These are phyloP conservation scores for Aspergillus sojae DNA, from an alignment of 2,329 filamentous ascomycete genomes.

Conservation along the genomic window DNA sequence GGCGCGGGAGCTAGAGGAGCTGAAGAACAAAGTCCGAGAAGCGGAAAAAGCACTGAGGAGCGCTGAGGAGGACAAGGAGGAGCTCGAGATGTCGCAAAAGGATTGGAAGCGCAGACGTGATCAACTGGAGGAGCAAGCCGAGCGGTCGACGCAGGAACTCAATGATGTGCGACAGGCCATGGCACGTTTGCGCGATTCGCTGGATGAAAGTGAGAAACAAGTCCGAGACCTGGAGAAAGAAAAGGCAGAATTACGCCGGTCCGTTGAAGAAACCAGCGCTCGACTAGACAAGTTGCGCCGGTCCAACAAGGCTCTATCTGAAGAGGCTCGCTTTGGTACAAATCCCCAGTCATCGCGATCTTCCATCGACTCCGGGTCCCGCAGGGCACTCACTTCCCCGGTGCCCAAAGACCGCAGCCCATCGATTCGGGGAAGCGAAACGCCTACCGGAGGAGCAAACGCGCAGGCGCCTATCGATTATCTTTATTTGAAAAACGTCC, in stretches of 20 bases:
- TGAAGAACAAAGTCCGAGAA: slow-evolving; percentile 77
- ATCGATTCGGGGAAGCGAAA: slow-evolving; percentile 39
- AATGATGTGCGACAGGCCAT: slow-evolving; percentile 76
- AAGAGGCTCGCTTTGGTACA: slow-evolving; percentile 58
- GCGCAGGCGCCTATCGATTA: slow-evolving; percentile 53
- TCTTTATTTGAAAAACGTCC: slow-evolving; percentile 67
- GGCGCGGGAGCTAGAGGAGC: slow-evolving; percentile 82
- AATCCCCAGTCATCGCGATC: slow-evolving; percentile 56
- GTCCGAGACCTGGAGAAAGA: slow-evolving; percentile 82
- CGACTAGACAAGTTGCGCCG: slow-evolving; percentile 80
- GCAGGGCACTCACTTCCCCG: slow-evolving; percentile 52
- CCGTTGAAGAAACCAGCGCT: slow-evolving; percentile 75
- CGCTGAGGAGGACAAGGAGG: slow-evolving; percentile 74
- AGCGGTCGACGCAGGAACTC: slow-evolving; percentile 71
- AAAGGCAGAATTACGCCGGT: slow-evolving; percentile 70
- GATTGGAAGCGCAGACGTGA: slow-evolving; percentile 74
- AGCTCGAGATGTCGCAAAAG: slow-evolving; percentile 71
- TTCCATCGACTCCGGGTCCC: slow-evolving; percentile 58
- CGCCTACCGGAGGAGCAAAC: slow-evolving; percentile 34
- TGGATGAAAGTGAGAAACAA: slow-evolving; percentile 87
- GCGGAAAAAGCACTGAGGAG: slow-evolving; percentile 75
- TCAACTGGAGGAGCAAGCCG: slow-evolving; percentile 72
- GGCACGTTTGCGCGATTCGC: slow-evolving; percentile 72
- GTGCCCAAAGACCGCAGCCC: slow-evolving; percentile 40
- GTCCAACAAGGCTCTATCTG: slow-evolving; percentile 62